phyloP scores from a whole-genome alignment of 176 grass and related monocot genomes.

The Cocos nucifera region DNA sequence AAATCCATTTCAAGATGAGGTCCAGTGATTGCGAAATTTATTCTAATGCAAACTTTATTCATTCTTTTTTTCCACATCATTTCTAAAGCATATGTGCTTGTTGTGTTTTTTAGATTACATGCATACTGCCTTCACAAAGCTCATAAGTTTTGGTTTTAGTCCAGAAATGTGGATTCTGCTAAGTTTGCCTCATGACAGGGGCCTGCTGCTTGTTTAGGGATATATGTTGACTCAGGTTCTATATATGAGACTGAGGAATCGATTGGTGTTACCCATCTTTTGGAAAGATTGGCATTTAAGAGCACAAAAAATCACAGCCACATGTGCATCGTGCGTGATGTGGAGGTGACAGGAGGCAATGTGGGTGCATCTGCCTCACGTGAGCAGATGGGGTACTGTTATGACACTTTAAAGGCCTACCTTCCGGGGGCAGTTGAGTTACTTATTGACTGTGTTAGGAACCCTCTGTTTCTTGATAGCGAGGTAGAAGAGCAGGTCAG shows the following conservation, averaged over 20 bases:
- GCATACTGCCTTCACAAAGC: no score
- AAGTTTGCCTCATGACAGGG: constrained; percentile 31
- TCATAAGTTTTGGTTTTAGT: no score
- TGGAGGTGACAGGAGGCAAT: constrained; percentile 56
- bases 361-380: constrained; percentile 40
- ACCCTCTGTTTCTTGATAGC: constrained; percentile 55
- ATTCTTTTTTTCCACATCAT: no score
- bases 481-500: constrained; percentile 63
- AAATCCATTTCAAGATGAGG: no score
- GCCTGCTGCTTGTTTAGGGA: constrained; percentile 57
- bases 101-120: no score
- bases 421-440: constrained; percentile 51
- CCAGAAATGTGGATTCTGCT: background rate
- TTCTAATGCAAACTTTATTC: no score
- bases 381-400: constrained; percentile 81
- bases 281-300: constrained; percentile 81
- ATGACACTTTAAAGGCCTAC: constrained; percentile 70
- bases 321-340: constrained; percentile 40
- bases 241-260: constrained; percentile 49
- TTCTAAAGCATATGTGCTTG: no score
- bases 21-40: no score
- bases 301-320: constrained; percentile 60
- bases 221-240: constrained; percentile 73
- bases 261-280: constrained; percentile 43
- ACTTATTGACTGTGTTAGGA: constrained; percentile 59